Evolutionary conservation across 2,329 filamentous ascomycete genomes (phyloP).

Genomic region (Bipolaris oryzae): DNA sequence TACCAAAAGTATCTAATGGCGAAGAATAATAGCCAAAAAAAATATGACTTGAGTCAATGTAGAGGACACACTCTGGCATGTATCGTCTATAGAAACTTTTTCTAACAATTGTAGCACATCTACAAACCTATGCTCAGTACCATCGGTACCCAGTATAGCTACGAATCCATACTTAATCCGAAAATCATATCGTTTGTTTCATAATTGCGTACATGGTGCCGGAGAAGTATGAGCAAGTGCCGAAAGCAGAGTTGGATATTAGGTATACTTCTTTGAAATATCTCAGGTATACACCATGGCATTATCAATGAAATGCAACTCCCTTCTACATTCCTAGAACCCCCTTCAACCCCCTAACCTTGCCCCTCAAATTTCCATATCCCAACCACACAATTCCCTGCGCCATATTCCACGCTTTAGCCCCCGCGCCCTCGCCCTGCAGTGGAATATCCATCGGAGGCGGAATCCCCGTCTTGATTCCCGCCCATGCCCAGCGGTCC

Average conservation of each 20-base stretch:
- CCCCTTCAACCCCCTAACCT: slow-evolving; percentile 49
- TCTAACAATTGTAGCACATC: not conserved
- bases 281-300: not conserved
- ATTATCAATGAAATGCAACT: not conserved
- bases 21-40: not conserved
- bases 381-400: slow-evolving; percentile 56
- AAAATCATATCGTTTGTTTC: too few species aligned
- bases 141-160: not conserved
- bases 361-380: slow-evolving; percentile 50
- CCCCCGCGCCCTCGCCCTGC: slow-evolving; percentile 38
- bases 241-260: slow-evolving; percentile 33
- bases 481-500: slow-evolving; percentile 69
- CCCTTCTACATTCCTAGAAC: slow-evolving; percentile 41
- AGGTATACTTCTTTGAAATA: slow-evolving; percentile 44
- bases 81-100: not conserved
- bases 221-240: too few species aligned
- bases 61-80: not conserved
- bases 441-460: slow-evolving; percentile 83
- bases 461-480: slow-evolving; percentile 76
- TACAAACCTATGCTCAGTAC: not conserved
- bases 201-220: too few species aligned
- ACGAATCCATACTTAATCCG: too few species aligned
- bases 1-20: not conserved
- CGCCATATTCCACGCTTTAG: slow-evolving; percentile 51
- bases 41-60: not conserved